Evolutionary conservation across 768 basidiomycete genomes (phyloP), one percentile per base, ranked within the genome.

Genomic region (Pleurotus pulmonarius): DNA sequence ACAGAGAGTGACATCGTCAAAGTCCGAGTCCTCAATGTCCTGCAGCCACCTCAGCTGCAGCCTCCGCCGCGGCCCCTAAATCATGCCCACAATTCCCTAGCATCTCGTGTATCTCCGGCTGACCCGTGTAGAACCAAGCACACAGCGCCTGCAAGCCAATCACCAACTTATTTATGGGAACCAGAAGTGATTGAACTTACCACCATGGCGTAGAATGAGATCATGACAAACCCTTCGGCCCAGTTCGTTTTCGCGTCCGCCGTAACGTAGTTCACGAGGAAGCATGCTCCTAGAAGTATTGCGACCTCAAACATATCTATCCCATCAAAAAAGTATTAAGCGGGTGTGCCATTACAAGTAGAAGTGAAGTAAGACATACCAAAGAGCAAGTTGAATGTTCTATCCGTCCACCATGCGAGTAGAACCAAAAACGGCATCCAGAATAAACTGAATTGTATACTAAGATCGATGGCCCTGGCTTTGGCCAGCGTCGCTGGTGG

Each of bases 171-270:
- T 34, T 34, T 34, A 34, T 11, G 9, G 29, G 9, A 34, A 34
- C 9, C 49, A 53, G 51, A 8, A 49, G 22, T 40, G 24, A 51
- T 49, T 56, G 25, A n/a, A 47, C 34, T 18, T 15, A 39, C 15
- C 38, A n/a, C n/a, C 39, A 41, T 86, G 49, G 76, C 46, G 64
- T 89, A 90, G 67, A 88, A 87, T 24, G 80, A 64, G 24, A 89
- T 72, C 78, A 90, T 79, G 16, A 83, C 77, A 44, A 77, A 74
- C 13, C 89, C 87, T 70, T 90, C 88, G 1, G 79, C 82, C 87
- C 88, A 90, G 63, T 90, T 90, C 3, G 89, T 90, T 69, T 90
- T 89, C 12, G 82, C 73, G 64, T 90, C 88, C 0, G 86, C 85
- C 11, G 88, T 89, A 51, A 90, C 85, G 64, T 87, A 89, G 69